A percentile compares a stretch with the other conserved stretches of the same genome.
Evolutionary conservation across 441 rosid genomes (phyloP).

Genomic region (Codiaeum variegatum): DNA sequence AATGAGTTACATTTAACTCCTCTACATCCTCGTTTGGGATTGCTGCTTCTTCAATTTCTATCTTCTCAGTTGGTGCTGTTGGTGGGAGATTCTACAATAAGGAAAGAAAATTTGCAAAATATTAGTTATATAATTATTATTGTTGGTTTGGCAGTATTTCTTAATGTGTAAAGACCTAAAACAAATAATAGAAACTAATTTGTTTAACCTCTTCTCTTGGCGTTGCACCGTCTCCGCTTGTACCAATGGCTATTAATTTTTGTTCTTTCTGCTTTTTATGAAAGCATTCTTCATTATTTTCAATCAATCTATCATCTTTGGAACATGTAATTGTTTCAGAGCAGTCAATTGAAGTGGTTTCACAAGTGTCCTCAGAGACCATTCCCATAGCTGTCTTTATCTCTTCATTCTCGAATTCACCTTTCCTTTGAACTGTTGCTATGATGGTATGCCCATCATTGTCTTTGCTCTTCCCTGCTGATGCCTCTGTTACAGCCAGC

Average conservation of each 20-base stretch:
- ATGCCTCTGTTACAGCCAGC: slow-evolving; percentile 11
- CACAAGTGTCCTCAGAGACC: not conserved
- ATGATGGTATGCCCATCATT: not conserved
- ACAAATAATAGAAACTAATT: not conserved
- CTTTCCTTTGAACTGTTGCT: slow-evolving; percentile 19
- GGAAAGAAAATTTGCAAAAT: not conserved
- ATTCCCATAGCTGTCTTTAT: slow-evolving; percentile 11
- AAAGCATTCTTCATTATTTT: not conserved
- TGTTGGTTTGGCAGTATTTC: not conserved
- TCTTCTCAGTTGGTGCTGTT: slow-evolving; percentile 22
- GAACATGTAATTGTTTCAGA: slow-evolving; percentile 6
- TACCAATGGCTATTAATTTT: not conserved
- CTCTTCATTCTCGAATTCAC: slow-evolving; percentile 25
- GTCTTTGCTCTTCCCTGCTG: slow-evolving; percentile 15
- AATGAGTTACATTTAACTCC: slow-evolving; percentile 16
- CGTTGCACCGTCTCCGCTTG: not conserved
- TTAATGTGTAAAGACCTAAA: not conserved
- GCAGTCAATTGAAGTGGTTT: slow-evolving; percentile 8
- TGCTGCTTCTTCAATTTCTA: slow-evolving; percentile 21
- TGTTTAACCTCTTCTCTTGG: slow-evolving; percentile 13
- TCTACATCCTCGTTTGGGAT: slow-evolving; percentile 17
- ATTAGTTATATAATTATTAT: not conserved
- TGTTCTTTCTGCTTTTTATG: slow-evolving; percentile 5
- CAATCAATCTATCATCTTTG: slow-evolving; percentile 6
- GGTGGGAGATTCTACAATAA: slow-evolving; percentile 24